phyloP scores from a whole-genome alignment of 2,329 filamentous ascomycete genomes.

The Aspergillus awamori region DNA sequence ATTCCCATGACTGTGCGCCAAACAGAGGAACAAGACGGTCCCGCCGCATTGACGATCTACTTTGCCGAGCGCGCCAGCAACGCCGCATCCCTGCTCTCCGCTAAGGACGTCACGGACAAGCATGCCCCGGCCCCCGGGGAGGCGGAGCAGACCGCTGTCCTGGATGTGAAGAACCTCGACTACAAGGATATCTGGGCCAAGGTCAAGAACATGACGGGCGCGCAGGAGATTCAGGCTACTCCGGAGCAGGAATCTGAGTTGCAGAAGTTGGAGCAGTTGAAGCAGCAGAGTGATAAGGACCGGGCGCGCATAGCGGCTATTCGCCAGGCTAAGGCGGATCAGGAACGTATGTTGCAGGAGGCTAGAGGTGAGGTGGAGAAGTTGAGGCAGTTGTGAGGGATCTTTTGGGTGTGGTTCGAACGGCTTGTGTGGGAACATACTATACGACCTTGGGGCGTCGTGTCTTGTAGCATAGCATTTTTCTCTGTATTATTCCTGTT shows the following conservation, averaged over 20 bases:
- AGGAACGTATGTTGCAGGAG: conserved; percentile 48
- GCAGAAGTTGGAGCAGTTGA: conserved; percentile 39
- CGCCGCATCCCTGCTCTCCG: conserved; percentile 29
- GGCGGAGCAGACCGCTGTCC: conserved; percentile 36
- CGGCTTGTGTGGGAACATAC: conserved; percentile 3
- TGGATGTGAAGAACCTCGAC: conserved; percentile 45
- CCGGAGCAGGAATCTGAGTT: conserved; percentile 41
- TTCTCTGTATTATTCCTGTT: conserved; percentile 12
- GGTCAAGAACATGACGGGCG: conserved; percentile 46
- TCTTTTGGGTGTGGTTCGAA: conserved; percentile 5
- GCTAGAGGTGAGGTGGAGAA: conserved; percentile 49
- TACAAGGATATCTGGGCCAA: conserved; percentile 48
- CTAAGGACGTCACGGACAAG: conserved; percentile 31
- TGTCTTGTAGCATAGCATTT: conserved; percentile 30
- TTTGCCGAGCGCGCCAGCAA: conserved; percentile 40
- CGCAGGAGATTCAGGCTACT: conserved; percentile 38
- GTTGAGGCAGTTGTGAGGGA: conserved; percentile 37
- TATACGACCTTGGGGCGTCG: conserved; percentile 15
- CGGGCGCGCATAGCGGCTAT: conserved; percentile 40
- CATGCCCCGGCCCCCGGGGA: conserved; percentile 37
- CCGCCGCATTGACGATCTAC: conserved; percentile 46
- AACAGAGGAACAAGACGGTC: conserved; percentile 54
- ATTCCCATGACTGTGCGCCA: conserved; percentile 82
- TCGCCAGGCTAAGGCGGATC: conserved; percentile 49
- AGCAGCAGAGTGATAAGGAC: conserved; percentile 42